Conservation (phyloP, 2,329 filamentous ascomycete genomes). For the Chalaropsis thielavioides region DNA sequence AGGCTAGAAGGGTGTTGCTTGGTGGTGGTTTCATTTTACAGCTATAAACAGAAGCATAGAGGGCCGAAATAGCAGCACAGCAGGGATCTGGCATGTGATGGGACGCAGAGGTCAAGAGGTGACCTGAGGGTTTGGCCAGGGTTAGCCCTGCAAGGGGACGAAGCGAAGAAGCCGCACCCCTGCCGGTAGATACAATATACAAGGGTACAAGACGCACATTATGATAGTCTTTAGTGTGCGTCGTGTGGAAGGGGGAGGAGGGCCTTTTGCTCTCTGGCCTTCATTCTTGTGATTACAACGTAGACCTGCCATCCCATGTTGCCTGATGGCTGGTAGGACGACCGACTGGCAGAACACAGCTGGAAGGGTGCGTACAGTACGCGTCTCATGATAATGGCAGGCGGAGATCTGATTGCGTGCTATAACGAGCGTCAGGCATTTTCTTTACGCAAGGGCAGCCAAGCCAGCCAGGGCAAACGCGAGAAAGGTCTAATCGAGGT, state of each 20-base stretch:
- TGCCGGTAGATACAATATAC: not conserved
- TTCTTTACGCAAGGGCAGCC: too few relatives aligned
- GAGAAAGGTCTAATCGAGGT: too few relatives aligned
- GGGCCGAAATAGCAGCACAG: not conserved
- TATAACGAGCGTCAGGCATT: not conserved
- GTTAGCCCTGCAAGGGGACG: not conserved
- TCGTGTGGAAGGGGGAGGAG: not conserved
- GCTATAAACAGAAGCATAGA: constrained; percentile 1
- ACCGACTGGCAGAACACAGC: too few relatives aligned
- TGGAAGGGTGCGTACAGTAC: too few relatives aligned
- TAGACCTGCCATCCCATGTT: not conserved
- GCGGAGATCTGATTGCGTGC: not conserved
- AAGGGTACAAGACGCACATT: not conserved
- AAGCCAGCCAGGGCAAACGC: too few relatives aligned
- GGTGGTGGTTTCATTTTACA: not conserved
- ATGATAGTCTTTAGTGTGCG: not conserved
- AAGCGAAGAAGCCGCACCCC: not conserved
- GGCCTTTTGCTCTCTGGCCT: not conserved
- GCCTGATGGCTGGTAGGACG: not conserved
- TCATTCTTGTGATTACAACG: not conserved
- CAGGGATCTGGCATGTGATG: not conserved
- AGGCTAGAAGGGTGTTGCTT: too few relatives aligned
- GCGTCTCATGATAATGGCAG: not conserved
- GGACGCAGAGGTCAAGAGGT: not conserved
- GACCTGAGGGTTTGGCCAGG: not conserved